These are phyloP conservation scores for Alternaria arbusti DNA, from an alignment of 2,329 filamentous ascomycete genomes.

Conservation along the genomic window DNA sequence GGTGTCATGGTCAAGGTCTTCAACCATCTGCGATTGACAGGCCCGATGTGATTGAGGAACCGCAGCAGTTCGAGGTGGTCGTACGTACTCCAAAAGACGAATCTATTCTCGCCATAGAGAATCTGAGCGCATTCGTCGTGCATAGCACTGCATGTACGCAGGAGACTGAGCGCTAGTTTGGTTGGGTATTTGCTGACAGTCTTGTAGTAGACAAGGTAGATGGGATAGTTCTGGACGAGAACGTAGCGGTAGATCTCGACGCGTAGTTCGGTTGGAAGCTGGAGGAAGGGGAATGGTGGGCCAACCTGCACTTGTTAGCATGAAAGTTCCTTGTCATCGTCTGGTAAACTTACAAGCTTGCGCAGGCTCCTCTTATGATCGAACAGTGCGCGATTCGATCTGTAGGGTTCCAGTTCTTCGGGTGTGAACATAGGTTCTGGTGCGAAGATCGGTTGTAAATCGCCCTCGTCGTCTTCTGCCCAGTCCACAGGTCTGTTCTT, in stretches of 20 bases:
- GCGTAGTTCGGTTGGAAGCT: neutral
- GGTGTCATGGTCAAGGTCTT: too few species aligned
- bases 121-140: neutral
- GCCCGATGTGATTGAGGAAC: too few species aligned
- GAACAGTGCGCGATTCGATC: neutral
- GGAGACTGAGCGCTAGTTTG: neutral
- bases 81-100: neutral
- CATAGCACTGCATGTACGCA: neutral
- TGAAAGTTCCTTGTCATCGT: rapidly evolving
- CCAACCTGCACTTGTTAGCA: neutral
- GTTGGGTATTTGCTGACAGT: too few species aligned
- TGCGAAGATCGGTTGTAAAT: neutral
- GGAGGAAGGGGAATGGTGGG: neutral
- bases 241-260: neutral
- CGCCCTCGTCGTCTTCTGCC: neutral
- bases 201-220: too few species aligned
- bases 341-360: neutral
- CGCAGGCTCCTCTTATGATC: neutral
- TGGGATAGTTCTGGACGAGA: too few species aligned
- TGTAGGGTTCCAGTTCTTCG: neutral
- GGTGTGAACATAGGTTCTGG: neutral
- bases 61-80: too few species aligned
- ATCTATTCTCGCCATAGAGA: neutral
- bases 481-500: neutral
- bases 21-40: too few species aligned